A percentile compares a stretch with the other conserved stretches of the same genome.
Evolutionary conservation across 2,329 filamentous ascomycete genomes (phyloP).

Genomic region (Ceratocystis alfenasii): DNA sequence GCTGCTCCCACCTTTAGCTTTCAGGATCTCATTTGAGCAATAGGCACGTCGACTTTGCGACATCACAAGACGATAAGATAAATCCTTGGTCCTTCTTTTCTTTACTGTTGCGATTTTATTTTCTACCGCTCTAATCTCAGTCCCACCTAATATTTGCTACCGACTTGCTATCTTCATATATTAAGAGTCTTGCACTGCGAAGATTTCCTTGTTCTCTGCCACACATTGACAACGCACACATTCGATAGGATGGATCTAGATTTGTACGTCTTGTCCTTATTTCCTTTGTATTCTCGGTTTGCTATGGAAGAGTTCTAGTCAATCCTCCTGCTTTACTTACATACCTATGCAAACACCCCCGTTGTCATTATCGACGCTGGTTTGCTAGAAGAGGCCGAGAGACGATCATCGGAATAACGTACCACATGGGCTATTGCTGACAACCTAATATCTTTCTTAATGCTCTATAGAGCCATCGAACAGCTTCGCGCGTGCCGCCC

Average conservation of each 20-base stretch:
- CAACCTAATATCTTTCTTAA: slow-evolving; percentile 1
- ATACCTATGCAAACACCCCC: background rate
- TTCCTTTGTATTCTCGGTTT: background rate
- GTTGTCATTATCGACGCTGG: background rate
- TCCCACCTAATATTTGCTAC: background rate
- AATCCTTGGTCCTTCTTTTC: background rate
- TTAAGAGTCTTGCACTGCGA: background rate
- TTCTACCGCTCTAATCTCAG: too few relatives aligned
- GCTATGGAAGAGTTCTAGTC: too few relatives aligned
- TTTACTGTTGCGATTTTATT: background rate
- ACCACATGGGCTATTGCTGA: background rate
- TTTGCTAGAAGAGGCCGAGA: background rate
- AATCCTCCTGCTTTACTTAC: too few relatives aligned
- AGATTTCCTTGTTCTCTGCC: background rate
- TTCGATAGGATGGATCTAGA: slow-evolving; percentile 68
- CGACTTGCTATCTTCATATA: background rate
- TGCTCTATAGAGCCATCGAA: slow-evolving; percentile 62
- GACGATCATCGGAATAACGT: background rate
- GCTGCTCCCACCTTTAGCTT: background rate
- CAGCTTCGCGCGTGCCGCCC: slow-evolving; percentile 91
- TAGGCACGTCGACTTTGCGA: background rate
- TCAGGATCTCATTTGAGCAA: background rate
- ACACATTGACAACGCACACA: background rate
- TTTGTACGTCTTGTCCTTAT: slow-evolving; percentile 44
- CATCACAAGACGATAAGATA: background rate